These are phyloP conservation scores for Lodderomyces jiufengensis DNA, from an alignment of 1,139 yeast genomes.

Conservation along the genomic window DNA sequence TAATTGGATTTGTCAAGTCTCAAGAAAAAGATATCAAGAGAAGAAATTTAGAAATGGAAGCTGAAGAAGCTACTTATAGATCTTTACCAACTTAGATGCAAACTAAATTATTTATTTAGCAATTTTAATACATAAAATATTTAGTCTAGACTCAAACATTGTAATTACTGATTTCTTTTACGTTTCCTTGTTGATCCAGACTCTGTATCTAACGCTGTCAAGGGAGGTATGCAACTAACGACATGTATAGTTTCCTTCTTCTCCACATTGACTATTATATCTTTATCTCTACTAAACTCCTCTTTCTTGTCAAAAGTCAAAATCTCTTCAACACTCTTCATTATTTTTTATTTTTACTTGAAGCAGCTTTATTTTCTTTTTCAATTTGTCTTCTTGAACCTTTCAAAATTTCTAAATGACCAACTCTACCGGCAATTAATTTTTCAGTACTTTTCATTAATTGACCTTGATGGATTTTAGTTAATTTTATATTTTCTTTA, in stretches of 20 bases:
- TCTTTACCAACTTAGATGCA: constrained; percentile 43
- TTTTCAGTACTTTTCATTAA: constrained; percentile 75
- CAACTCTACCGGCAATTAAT: constrained; percentile 82
- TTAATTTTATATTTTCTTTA: constrained; percentile 42
- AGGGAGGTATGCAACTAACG: constrained; percentile 20
- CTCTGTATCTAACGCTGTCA: constrained; percentile 33
- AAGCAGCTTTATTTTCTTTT: constrained; percentile 40
- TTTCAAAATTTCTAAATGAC: constrained; percentile 88
- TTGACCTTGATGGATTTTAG: constrained; percentile 65
- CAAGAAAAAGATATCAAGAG: constrained; percentile 52
- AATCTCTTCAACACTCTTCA: constrained; percentile 14
- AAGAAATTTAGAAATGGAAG: constrained; percentile 57
- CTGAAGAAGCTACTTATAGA: constrained; percentile 51
- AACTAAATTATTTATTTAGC: background rate
- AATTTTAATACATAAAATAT: too few relatives aligned
- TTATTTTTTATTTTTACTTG: constrained; percentile 14
- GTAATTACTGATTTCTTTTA: background rate
- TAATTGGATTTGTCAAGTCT: constrained; percentile 51
- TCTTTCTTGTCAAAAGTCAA: constrained; percentile 15
- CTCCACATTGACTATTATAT: background rate
- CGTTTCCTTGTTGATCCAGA: constrained; percentile 16
- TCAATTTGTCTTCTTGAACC: constrained; percentile 89
- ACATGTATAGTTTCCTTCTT: constrained; percentile 1
- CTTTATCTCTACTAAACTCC: background rate
- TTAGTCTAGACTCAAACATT: background rate